Evolutionary conservation across 139 green algal genomes (phyloP).

Genomic region (Closterium sp.): DNA sequence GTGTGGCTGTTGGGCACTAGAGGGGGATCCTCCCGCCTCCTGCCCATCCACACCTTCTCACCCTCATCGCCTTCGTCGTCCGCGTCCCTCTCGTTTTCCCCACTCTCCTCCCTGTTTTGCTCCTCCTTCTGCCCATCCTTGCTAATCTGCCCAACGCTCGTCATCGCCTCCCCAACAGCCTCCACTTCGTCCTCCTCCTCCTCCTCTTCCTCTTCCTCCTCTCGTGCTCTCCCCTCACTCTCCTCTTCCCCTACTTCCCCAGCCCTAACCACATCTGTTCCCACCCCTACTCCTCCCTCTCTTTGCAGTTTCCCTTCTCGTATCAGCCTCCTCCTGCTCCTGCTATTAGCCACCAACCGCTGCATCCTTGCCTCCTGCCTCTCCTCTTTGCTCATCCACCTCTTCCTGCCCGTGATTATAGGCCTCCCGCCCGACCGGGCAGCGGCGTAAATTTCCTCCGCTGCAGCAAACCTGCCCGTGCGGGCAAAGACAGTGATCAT

Average conservation of each 20-base stretch:
- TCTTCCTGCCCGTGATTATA: too few species aligned
- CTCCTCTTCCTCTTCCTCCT: neutral
- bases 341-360: neutral
- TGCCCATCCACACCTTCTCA: neutral
- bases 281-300: neutral
- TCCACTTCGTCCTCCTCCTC: neutral
- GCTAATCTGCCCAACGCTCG: neutral
- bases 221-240: neutral
- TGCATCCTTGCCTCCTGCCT: neutral
- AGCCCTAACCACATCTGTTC: neutral
- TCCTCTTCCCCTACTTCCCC: neutral
- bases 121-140: neutral
- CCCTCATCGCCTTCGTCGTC: too few species aligned
- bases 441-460: too few species aligned
- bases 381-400: neutral
- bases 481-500: conserved; percentile 17
- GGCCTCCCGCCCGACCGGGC: too few species aligned
- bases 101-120: neutral
- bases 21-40: neutral
- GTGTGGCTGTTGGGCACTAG: neutral
- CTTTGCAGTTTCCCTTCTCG: neutral
- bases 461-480: neutral
- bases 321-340: neutral
- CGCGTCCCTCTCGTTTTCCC: neutral
- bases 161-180: neutral